Conservation (phyloP, 2,329 filamentous ascomycete genomes). For the Neofusicoccum parvum region DNA sequence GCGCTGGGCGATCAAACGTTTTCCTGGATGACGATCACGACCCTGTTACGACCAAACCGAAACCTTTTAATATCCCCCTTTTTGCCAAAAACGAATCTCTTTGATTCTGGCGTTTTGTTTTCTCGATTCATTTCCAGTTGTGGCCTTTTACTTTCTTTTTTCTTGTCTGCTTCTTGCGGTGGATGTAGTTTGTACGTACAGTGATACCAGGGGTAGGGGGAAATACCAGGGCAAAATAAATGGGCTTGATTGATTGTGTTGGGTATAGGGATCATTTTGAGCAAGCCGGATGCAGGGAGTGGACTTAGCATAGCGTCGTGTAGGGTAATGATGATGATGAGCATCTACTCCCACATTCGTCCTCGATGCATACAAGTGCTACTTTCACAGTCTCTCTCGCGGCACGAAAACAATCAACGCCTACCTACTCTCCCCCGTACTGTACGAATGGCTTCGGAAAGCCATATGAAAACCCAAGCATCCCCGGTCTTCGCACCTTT, state of each 20-base stretch:
- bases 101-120: not conserved
- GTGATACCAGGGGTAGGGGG: slow-evolving; percentile 9
- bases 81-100: not conserved
- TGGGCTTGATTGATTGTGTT: not conserved
- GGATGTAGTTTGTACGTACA: slow-evolving; percentile 14
- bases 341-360: not conserved
- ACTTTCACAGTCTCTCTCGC: no score
- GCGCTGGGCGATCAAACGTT: not conserved
- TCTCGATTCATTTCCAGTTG: not conserved
- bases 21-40: slow-evolving; percentile 8
- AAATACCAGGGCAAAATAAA: not conserved
- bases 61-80: not conserved
- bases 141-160: not conserved
- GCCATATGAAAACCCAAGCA: no score
- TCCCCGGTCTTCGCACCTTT: no score
- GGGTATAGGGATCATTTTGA: not conserved
- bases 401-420: no score
- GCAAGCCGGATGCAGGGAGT: not conserved
- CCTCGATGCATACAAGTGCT: no score
- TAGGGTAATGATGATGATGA: slow-evolving; percentile 9
- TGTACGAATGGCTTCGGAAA: no score
- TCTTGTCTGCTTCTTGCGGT: not conserved
- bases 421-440: no score
- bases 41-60: not conserved
- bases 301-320: not conserved